Evolutionary conservation across 768 basidiomycete genomes (phyloP), one percentile per base, ranked within the genome.

Genomic region (Tremella mesenterica): DNA sequence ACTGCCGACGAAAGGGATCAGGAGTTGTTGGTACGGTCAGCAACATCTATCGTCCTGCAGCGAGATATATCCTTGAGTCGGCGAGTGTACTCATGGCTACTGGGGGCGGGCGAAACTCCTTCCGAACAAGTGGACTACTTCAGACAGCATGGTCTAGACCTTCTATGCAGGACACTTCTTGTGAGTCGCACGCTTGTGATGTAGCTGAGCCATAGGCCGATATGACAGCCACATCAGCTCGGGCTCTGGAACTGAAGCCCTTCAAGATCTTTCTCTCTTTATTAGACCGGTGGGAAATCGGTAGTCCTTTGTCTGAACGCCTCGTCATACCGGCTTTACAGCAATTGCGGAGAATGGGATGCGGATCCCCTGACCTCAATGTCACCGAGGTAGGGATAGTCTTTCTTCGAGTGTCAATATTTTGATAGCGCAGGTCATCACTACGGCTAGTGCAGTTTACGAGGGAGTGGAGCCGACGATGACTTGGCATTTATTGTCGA

Each of bases 201-300:
- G 44, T 12, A 25, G 29, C 47, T 31, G 28, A 18, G 8, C n/a
- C 7, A 29, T 31, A 48, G 47, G 47, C 47, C 18, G 47, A 48
- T 29, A 48, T 48, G 47, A 14, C 23, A n/a, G 23, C 46, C n/a
- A 48, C 50, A 8, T 10, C 25, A 50, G 33, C 14, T 9, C 29
- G 33, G 47, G 44, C 28, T 46, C 44, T 36, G 82, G 83, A 89
- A 88, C 59, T 77, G 85, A 77, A 88, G 23, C 89, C 95, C 0
- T 97, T 91, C 80, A 93, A 92, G 74, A 86, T 97, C 29, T 92
- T 95, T 71, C 84, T 97, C 21, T 92, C 90, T 1, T 73, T 97
- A 16, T 76, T 96, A 60, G 95, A 99, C 73, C 95, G 95, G 72
- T 96, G 89, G 87, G 95, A 97, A 71, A 85, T 97, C 41, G 93